A percentile compares a stretch with the other conserved stretches of the same genome.
These are phyloP conservation scores for Yueomyces sp. DNA, from an alignment of 1,139 yeast genomes.

Conservation along the genomic window DNA sequence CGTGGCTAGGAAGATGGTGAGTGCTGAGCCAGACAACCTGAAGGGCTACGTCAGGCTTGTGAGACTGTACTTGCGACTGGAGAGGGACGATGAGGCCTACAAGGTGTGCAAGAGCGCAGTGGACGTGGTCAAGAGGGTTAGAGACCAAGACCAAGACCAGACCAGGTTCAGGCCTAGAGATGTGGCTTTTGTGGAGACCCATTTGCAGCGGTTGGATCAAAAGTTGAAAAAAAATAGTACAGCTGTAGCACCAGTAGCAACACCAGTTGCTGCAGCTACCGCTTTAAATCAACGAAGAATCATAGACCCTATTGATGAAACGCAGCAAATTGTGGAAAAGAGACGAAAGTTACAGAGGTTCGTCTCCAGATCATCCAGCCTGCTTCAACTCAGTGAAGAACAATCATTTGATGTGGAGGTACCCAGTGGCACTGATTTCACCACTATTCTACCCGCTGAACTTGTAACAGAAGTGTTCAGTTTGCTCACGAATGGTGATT, in stretches of 20 bases:
- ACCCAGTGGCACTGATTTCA: conserved; percentile 9
- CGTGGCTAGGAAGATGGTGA: conserved; percentile 33
- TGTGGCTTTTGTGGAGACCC: too few relatives aligned
- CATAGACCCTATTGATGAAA: conserved; percentile 14
- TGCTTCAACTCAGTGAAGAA: not conserved
- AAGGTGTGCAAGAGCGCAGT: conserved; percentile 33
- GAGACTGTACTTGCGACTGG: conserved; percentile 29
- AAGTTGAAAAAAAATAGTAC: not conserved
- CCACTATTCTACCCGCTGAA: conserved; percentile 16
- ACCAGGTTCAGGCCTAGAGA: not conserved
- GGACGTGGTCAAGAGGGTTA: conserved; percentile 7
- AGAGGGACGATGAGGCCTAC: conserved; percentile 32
- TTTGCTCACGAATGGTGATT: conserved; percentile 10
- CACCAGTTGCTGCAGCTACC: not conserved
- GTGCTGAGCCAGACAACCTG: conserved; percentile 41
- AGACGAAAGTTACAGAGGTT: conserved; percentile 1
- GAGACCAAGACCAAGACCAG: not conserved
- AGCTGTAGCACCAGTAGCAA: not conserved
- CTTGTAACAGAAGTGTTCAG: conserved; percentile 11
- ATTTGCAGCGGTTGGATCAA: not conserved
- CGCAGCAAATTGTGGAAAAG: conserved; percentile 3
- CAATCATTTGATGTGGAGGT: not conserved
- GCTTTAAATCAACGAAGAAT: conserved; percentile 3
- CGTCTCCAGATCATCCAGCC: not conserved
- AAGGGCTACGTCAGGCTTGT: conserved; percentile 48